Evolutionary conservation across 1,284 basidiomycete genomes (phyloP), one percentile per base, ranked within the genome.

Genomic region (Peniophora sp.): DNA sequence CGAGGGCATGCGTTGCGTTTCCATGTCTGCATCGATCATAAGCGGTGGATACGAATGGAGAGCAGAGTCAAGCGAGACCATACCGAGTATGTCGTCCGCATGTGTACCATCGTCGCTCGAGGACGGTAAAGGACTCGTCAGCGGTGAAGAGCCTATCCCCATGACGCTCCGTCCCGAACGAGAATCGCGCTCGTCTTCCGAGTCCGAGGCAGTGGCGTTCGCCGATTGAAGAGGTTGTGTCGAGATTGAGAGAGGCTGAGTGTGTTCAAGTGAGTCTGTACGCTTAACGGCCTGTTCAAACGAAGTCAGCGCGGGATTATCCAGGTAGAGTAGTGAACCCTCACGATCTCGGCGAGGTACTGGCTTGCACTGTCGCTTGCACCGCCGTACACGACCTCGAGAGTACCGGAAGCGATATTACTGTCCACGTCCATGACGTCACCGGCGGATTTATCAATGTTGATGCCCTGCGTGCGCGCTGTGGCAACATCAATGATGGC

Each of bases 271-370:
- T 6, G 10, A 46, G 32, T n/a, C 18, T 11, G 32, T n/a, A 2
- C 44, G 32, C 44, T 22, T 24, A 12, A 17, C 23, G n/a, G 20
- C 44, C 24, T 24, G 35, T 12, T 32, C 27, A 12, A 32, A 6
- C 6, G 27, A 6, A 32, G 27, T 32, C 27, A 32, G 27, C 12
- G 12, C 12, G 5, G 27, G 12, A 32, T 12, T 6, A 32, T 6
- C 5, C 27, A 12, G 6, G 12, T 32, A 32, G 27, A 32, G 27
- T 32, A 32, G 27, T 6, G 27, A 32, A 32, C 12, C 5, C 70
- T 52, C 55, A 85, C 85, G 55, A 88, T 64, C 52, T 84, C 72
- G 32, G 73, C 71, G 23, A 88, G 70, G 49, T 72, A 71, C 10
- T 68, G 73, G 2, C 83, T 83, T 1, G 81, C 71, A 23, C 60